Evolutionary conservation across 768 basidiomycete species (phyloP).

Genomic region (Naematelia encephala): DNA sequence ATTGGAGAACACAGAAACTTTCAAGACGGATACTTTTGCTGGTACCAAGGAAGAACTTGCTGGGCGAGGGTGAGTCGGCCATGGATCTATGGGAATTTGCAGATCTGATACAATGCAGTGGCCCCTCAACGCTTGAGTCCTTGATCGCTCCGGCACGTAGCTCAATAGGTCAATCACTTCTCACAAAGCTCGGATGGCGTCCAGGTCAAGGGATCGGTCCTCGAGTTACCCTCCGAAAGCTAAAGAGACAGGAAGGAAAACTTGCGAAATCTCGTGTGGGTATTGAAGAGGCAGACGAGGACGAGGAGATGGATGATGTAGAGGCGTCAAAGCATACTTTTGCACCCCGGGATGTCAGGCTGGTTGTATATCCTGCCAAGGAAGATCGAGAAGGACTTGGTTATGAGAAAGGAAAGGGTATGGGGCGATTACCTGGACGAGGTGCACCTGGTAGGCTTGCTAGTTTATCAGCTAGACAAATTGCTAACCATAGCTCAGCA

Average conservation of each 20-base stretch:
- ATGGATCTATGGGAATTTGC: background rate
- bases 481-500: background rate
- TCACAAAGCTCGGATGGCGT: constrained; percentile 95
- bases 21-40: constrained; percentile 66
- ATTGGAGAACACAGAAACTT: constrained; percentile 68
- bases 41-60: constrained; percentile 52
- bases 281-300: constrained; percentile 53
- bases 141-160: constrained; percentile 72
- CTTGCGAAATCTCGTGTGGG: constrained; percentile 44
- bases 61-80: constrained; percentile 50
- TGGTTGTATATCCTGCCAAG: constrained; percentile 64
- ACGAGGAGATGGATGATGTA: constrained; percentile 52
- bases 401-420: constrained; percentile 60
- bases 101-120: constrained; percentile 38
- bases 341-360: constrained; percentile 72
- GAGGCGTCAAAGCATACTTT: constrained; percentile 79
- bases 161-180: constrained; percentile 75
- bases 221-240: constrained; percentile 71
- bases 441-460: constrained; percentile 10
- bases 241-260: constrained; percentile 67
- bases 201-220: constrained; percentile 91
- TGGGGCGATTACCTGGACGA: constrained; percentile 26
- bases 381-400: constrained; percentile 79
- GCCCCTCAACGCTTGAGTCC: constrained; percentile 49
- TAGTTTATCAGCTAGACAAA: background rate